Evolutionary conservation across 495 filamentous ascomycete species (phyloP).

Genomic region (Xylaria palmicola): DNA sequence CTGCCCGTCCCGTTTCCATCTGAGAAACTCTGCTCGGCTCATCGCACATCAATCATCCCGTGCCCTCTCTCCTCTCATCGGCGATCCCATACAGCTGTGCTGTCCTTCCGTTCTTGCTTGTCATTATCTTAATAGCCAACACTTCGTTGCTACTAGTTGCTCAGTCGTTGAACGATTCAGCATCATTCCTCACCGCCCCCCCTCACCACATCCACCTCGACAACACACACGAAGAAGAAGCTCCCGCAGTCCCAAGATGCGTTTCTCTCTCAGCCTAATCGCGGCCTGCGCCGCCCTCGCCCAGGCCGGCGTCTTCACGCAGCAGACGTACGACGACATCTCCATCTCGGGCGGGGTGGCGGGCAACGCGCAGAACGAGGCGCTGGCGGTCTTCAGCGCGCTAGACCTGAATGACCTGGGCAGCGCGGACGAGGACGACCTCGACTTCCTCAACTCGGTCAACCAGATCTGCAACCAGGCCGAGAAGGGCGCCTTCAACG

Average conservation of each 20-base stretch:
- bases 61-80: background rate
- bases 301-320: conserved; percentile 30
- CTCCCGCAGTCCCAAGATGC: conserved; percentile 24
- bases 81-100: conserved; percentile 28
- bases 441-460: conserved; percentile 41
- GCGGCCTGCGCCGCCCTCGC: conserved; percentile 21
- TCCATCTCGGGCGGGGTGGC: conserved; percentile 44
- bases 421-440: conserved; percentile 34
- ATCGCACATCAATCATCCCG: conserved; percentile 33
- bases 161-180: conserved; percentile 18
- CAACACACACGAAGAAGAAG: no score
- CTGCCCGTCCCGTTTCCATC: conserved; percentile 14
- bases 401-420: conserved; percentile 39
- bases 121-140: conserved; percentile 16
- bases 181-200: background rate
- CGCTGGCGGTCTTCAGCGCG: conserved; percentile 30
- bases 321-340: conserved; percentile 32
- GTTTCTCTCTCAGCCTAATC: conserved; percentile 28
- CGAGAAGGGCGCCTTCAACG: conserved; percentile 39
- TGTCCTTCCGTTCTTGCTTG: conserved; percentile 30
- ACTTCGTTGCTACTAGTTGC: conserved; percentile 9
- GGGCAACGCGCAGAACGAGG: conserved; percentile 44
- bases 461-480: conserved; percentile 40
- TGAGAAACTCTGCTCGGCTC: conserved; percentile 21
- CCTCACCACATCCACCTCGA: background rate